Base-by-base conservation (phyloP, 2,329 filamentous ascomycete genomes). In the Furcasterigmium sp. region DNA sequence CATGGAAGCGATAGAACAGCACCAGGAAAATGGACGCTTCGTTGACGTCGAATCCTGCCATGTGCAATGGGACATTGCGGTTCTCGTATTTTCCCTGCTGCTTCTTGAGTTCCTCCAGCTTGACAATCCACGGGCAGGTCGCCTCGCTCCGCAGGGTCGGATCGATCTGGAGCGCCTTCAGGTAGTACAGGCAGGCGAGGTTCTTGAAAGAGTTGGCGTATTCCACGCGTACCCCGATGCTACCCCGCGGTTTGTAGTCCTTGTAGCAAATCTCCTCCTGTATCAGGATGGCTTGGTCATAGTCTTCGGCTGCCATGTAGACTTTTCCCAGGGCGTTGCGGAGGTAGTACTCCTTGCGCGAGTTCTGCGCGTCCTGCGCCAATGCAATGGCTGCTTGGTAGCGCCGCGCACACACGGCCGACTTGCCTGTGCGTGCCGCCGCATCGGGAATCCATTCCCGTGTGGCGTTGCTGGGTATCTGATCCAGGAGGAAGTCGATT, bases 21-120 rank as follows among this genome's bases (percentile, higher is more conserved):
- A 63, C 58, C 10, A 68, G 57, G 46, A 66, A 69, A 18, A 70
- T 61, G 14, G 63, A 59, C 0, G 67, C 67, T 3, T 61, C 60
- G 40, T 70, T 69, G 46, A 68, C 58, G 26, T 69, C 66, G 1
- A 65, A 65, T 0, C 67, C 67, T 1, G 64, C 58, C 51, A 69
- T 65, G 43, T 60, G 57, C 17, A 63, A 51, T 4, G 66, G 67
- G 48, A 69, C 64, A 18, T 69, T 59, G 3, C 57, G 53, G 41
- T 64, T 64, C 39, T 64, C 62, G 17, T 68, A 63, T 20, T 57
- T 54, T 42, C 55, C 56, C 39, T 68, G 64, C 52, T 66, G 62
- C 5, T 50, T 43, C 43, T 61, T 61, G 5, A 69, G 57, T 36
- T 50, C 51, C 42, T 68, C 59, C 2, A 69, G 52, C 41, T 61